Percentiles rank a stretch among this genome's conserved stretches.
These are phyloP conservation scores for Favolaschia claudopus DNA, from an alignment of 768 basidiomycete genomes.

Conservation along the genomic window DNA sequence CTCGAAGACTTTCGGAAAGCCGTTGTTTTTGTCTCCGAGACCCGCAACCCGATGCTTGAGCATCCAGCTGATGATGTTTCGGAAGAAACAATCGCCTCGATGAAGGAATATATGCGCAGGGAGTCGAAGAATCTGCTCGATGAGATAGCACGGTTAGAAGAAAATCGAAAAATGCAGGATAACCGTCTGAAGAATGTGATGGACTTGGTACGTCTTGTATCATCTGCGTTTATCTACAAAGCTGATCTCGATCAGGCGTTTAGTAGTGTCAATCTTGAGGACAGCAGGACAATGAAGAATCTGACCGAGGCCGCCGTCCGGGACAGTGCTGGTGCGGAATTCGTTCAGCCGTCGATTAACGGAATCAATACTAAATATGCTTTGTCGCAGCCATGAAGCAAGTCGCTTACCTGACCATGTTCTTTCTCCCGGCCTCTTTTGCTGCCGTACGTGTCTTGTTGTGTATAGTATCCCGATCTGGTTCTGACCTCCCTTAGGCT, in stretches of 20 bases:
- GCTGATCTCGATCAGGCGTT: conserved; percentile 45
- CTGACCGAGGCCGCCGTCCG: conserved; percentile 50
- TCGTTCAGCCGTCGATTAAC: neutral
- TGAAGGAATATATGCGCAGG: conserved; percentile 38
- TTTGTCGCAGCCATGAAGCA: conserved; percentile 52
- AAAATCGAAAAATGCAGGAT: conserved; percentile 48
- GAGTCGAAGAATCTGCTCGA: conserved; percentile 57
- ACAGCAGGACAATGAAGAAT: conserved; percentile 49
- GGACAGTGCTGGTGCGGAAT: conserved; percentile 48
- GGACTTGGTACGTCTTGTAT: conserved; percentile 45
- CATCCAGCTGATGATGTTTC: conserved; percentile 14
- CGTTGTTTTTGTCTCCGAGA: conserved; percentile 55
- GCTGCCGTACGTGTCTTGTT: conserved; percentile 41
- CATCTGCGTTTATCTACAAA: neutral
- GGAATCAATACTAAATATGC: neutral
- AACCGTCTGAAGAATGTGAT: conserved; percentile 59
- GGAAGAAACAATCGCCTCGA: conserved; percentile 18
- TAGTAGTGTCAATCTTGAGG: conserved; percentile 55
- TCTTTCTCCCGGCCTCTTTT: conserved; percentile 66
- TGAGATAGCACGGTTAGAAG: conserved; percentile 59
- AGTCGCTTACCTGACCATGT: conserved; percentile 66
- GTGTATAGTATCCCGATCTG: neutral
- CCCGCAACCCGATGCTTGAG: conserved; percentile 56
- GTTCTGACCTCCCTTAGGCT: conserved; percentile 38
- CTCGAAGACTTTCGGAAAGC: conserved; percentile 62